A percentile compares a stretch with the other conserved stretches of the same genome.
phyloP scores from a whole-genome alignment of 2,329 filamentous ascomycete species.

The Cephalotrichum gorgonifer region DNA sequence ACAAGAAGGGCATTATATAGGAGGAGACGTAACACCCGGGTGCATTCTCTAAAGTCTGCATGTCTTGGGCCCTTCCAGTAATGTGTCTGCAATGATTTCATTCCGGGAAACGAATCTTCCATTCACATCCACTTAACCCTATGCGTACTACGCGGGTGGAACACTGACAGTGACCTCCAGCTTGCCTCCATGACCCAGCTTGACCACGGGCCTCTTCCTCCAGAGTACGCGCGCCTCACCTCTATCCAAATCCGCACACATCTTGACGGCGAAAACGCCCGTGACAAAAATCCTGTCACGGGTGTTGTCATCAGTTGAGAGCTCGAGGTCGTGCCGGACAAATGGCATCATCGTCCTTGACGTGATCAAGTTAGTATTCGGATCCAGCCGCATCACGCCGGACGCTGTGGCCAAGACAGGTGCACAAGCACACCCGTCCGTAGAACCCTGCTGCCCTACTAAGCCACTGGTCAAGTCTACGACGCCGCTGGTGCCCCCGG shows the following conservation, averaged over 20 bases:
- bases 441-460: neutral
- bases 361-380: neutral
- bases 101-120: too few species aligned
- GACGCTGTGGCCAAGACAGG: neutral
- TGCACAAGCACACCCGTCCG: neutral
- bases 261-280: neutral
- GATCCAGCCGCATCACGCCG: neutral
- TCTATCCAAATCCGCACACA: neutral
- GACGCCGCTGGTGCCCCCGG: neutral
- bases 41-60: too few species aligned
- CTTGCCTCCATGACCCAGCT: neutral
- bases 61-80: too few species aligned
- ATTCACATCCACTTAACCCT: too few species aligned
- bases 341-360: neutral
- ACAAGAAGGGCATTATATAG: too few species aligned
- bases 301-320: neutral
- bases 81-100: too few species aligned
- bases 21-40: too few species aligned
- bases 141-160: too few species aligned
- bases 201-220: neutral
- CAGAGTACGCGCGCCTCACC: neutral
- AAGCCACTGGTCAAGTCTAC: neutral
- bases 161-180: neutral
- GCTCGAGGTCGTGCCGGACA: neutral
- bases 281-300: neutral